These are phyloP conservation scores for Penstemon barbatus DNA, from an alignment of 257 asterid genomes.

Conservation along the genomic window DNA sequence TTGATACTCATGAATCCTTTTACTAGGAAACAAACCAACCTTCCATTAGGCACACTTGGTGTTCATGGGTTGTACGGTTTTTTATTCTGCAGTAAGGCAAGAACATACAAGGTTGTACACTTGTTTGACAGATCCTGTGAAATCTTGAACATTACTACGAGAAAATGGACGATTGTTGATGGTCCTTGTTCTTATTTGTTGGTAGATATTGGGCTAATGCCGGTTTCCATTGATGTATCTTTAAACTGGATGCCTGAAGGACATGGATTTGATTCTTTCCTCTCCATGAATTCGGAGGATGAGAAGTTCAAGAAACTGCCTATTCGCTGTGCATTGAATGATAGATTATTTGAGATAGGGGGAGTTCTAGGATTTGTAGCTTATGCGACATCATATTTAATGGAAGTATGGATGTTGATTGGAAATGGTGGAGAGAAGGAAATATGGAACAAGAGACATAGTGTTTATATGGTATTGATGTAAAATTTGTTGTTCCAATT, in stretches of 20 bases:
- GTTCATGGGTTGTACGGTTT: slow-evolving; percentile 30
- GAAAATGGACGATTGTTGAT: slow-evolving; percentile 38
- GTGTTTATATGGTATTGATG: slow-evolving; percentile 25
- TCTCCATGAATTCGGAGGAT: slow-evolving; percentile 28
- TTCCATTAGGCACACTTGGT: slow-evolving; percentile 33
- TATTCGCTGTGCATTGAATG: slow-evolving; percentile 11
- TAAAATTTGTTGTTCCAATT: slow-evolving; percentile 24
- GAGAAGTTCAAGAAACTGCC: slow-evolving; percentile 41
- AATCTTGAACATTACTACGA: slow-evolving; percentile 30
- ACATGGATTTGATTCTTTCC: slow-evolving; percentile 22
- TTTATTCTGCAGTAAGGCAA: slow-evolving; percentile 25
- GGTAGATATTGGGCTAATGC: background rate
- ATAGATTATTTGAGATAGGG: slow-evolving; percentile 35
- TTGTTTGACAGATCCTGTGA: slow-evolving; percentile 36
- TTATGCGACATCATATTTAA: slow-evolving; percentile 19
- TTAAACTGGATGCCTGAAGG: slow-evolving; percentile 36
- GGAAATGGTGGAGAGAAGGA: slow-evolving; percentile 10
- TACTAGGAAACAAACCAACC: slow-evolving; percentile 31
- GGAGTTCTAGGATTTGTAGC: slow-evolving; percentile 41
- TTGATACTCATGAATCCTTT: slow-evolving; percentile 39
- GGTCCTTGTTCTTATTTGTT: slow-evolving; percentile 30
- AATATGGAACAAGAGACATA: slow-evolving; percentile 35
- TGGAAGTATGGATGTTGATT: slow-evolving; percentile 43
- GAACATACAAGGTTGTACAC: slow-evolving; percentile 37
- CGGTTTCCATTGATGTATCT: slow-evolving; percentile 34